Base-by-base conservation (phyloP, 306 rosid genomes). In the Sechiopsis laciniata region DNA sequence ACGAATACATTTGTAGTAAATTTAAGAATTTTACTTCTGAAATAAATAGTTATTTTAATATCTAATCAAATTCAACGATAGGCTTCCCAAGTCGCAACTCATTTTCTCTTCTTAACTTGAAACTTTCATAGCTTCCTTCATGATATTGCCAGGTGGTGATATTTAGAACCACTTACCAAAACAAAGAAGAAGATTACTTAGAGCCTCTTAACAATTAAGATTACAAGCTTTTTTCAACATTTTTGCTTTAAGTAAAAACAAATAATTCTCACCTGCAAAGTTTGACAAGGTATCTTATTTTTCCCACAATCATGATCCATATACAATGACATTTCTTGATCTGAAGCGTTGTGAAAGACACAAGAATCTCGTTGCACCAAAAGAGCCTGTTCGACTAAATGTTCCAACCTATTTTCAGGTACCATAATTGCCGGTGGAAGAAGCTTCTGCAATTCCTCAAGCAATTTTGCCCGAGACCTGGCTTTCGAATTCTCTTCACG, bases 301-400 rank as follows among this genome's bases (percentile, higher is more conserved):
- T 80, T 88, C 72, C 97, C 99, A 80, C 99, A 95, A 48, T 55
- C 82, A 79, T 95, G 99, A 89, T 95, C 99, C 3, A 89, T 63
- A 75, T 88, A 95, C 83, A 95, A 78, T 29, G 99, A 91, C 95
- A 95, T 86, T 78, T 92, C 92, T 85, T 79, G 89, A 22, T 91
- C 89, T 85, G 81, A 56, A 46, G 96, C 81, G 81, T 95, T 95
- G 83, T 95, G 99, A 83, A 91, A 95, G 19, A 80, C 80, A 83
- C 99, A 95, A 83, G 95, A 82, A 76, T 95, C 96, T 37, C 85
- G 85, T 81, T 95, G 99, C 81, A 95, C 80, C 83, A 88, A 83
- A 76, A 95, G 96, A 40, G 97, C 99, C 83, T 89, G 99, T 70
- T 95, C 99, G 61, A 95, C 97, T 66, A 95, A 80, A 81, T 91